Conservation (phyloP, 805 yeast species). For the Cyberlindnera xylosilytica region DNA sequence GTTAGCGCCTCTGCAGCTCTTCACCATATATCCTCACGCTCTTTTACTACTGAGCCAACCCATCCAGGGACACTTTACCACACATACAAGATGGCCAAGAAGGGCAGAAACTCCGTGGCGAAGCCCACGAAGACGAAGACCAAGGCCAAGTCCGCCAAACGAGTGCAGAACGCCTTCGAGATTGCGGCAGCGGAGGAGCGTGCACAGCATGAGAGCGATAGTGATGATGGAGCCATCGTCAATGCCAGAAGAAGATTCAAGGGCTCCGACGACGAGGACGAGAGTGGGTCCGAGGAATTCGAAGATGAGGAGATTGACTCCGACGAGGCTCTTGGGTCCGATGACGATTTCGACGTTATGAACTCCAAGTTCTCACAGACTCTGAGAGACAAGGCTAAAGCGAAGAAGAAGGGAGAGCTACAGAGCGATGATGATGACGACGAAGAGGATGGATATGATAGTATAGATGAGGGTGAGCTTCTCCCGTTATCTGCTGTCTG, state of each 20-base stretch:
- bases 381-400: conserved; percentile 52
- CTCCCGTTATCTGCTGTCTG: conserved; percentile 82
- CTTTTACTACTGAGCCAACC: neutral
- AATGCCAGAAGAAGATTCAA: conserved; percentile 31
- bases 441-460: conserved; percentile 61
- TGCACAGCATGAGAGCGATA: conserved; percentile 27
- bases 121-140: conserved; percentile 10
- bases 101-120: neutral
- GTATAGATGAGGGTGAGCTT: conserved; percentile 74
- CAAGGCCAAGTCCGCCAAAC: conserved; percentile 29
- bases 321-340: conserved; percentile 87
- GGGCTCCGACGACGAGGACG: conserved; percentile 27
- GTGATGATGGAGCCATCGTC: conserved; percentile 36
- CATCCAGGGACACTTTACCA: neutral
- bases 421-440: conserved; percentile 23
- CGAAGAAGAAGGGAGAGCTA: conserved; percentile 27
- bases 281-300: conserved; percentile 30
- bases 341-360: conserved; percentile 62
- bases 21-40: neutral
- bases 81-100: conserved; percentile 7
- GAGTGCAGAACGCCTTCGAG: conserved; percentile 51
- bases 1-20: no score
- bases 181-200: conserved; percentile 33
- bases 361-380: conserved; percentile 69
- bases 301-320: conserved; percentile 74